These are phyloP conservation scores for Jackrogersella minutella DNA, from an alignment of 495 filamentous ascomycete genomes.

Conservation along the genomic window DNA sequence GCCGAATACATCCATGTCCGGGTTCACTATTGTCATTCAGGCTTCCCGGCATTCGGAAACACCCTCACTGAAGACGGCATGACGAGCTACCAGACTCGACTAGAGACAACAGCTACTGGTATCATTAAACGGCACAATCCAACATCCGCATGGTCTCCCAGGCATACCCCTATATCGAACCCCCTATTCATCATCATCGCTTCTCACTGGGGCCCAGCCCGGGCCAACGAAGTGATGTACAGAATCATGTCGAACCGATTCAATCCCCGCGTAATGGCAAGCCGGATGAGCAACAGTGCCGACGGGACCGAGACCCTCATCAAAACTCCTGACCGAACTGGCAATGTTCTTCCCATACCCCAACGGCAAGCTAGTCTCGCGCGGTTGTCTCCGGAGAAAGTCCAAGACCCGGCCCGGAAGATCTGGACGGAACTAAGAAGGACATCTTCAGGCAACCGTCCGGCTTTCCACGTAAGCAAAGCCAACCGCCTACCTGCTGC, in stretches of 20 bases:
- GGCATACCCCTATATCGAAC: conserved; percentile 36
- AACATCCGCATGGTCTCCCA: conserved; percentile 51
- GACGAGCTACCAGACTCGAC: conserved; percentile 45
- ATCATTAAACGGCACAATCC: conserved; percentile 53
- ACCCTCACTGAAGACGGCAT: conserved; percentile 20
- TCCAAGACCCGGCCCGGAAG: conserved; percentile 52
- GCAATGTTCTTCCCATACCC: conserved; percentile 44
- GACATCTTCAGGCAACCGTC: conserved; percentile 39
- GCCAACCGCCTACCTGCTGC: conserved; percentile 31
- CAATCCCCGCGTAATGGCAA: background rate
- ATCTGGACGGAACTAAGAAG: conserved; percentile 58
- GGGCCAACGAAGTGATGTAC: conserved; percentile 51
- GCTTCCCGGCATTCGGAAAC: conserved; percentile 45
- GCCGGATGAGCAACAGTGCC: no score
- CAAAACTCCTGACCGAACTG: conserved; percentile 9
- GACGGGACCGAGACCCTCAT: conserved; percentile 6
- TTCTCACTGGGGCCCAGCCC: conserved; percentile 51
- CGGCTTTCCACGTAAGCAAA: conserved; percentile 32
- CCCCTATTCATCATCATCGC: conserved; percentile 55
- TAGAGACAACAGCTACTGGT: conserved; percentile 55
- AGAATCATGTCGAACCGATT: conserved; percentile 37
- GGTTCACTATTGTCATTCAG: conserved; percentile 59
- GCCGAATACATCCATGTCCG: conserved; percentile 56
- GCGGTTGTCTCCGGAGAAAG: conserved; percentile 30
- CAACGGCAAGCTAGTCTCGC: conserved; percentile 44